A percentile compares a stretch with the other conserved stretches of the same genome.
phyloP scores from a whole-genome alignment of 257 asterid species.

The Solanum ossicruentum region DNA sequence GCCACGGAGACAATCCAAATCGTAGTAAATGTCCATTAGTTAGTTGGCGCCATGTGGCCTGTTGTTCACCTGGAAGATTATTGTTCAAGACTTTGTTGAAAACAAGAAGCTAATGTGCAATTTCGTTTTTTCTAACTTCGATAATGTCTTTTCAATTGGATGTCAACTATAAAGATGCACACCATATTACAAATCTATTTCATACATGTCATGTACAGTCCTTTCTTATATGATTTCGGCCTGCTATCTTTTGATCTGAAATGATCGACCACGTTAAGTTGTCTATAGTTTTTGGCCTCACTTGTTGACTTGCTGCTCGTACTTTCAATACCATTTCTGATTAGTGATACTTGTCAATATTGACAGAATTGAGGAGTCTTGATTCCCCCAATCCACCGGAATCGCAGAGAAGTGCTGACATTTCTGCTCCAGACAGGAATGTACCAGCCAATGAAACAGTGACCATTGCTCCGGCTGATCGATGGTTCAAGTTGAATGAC shows the following conservation, averaged over 20 bases:
- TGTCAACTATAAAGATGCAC: not conserved
- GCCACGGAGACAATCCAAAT: not conserved
- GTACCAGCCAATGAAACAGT: not conserved
- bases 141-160: not conserved
- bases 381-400: slow-evolving; percentile 2
- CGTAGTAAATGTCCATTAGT: not conserved
- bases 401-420: not conserved
- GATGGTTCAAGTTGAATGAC: slow-evolving; percentile 11
- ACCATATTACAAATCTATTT: not conserved
- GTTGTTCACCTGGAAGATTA: not conserved
- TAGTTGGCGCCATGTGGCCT: not conserved
- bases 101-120: not conserved
- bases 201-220: not conserved
- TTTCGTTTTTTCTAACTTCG: not conserved
- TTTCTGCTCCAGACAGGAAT: not conserved
- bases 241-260: not conserved
- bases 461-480: not conserved
- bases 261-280: not conserved
- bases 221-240: not conserved
- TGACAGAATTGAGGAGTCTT: slow-evolving; percentile 18
- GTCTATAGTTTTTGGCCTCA: not conserved
- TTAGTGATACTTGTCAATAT: not conserved
- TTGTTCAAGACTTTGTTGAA: not conserved
- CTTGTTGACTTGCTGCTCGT: not conserved
- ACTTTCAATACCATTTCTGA: not conserved